Evolutionary conservation across 257 asterid species (phyloP).

Genomic region (Echium plantagineum): DNA sequence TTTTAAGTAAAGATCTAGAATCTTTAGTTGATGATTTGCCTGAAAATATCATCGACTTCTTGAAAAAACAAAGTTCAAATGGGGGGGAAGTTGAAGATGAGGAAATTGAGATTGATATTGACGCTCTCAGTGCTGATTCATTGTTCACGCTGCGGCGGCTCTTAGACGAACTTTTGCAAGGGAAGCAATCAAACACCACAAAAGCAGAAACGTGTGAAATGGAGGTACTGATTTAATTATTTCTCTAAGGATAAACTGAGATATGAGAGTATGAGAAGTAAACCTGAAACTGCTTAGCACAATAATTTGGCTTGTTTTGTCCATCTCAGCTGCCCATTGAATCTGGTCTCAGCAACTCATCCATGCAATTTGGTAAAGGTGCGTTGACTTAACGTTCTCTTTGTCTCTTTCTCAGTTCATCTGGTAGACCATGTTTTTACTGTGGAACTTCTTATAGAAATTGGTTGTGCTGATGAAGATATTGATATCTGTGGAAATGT

Average conservation of each 20-base stretch:
- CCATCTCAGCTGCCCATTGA: constrained; percentile 67
- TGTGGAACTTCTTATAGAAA: not conserved
- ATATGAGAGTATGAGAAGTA: too few species aligned
- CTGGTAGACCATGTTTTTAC: not conserved
- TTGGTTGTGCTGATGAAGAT: constrained; percentile 44
- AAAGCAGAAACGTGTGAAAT: constrained; percentile 71
- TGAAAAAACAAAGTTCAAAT: constrained; percentile 45
- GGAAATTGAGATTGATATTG: constrained; percentile 74
- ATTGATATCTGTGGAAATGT: constrained; percentile 77
- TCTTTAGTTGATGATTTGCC: constrained; percentile 44
- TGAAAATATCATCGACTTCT: constrained; percentile 40
- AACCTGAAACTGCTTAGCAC: not conserved
- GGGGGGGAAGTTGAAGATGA: constrained; percentile 47
- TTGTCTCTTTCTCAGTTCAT: constrained; percentile 1
- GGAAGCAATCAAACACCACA: constrained; percentile 29
- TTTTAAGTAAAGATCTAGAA: constrained; percentile 46
- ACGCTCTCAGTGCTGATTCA: constrained; percentile 50
- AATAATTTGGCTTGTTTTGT: constrained; percentile 3
- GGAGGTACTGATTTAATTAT: constrained; percentile 39
- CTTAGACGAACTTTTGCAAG: constrained; percentile 45
- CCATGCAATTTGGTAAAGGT: constrained; percentile 81
- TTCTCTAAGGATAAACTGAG: too few species aligned
- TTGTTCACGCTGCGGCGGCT: constrained; percentile 51
- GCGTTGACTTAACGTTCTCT: constrained; percentile 16
- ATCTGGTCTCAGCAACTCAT: constrained; percentile 81